Evolutionary conservation across 805 yeast species (phyloP), one percentile per base, ranked within the genome.

Genomic region (Barnettozyma pratensis): DNA sequence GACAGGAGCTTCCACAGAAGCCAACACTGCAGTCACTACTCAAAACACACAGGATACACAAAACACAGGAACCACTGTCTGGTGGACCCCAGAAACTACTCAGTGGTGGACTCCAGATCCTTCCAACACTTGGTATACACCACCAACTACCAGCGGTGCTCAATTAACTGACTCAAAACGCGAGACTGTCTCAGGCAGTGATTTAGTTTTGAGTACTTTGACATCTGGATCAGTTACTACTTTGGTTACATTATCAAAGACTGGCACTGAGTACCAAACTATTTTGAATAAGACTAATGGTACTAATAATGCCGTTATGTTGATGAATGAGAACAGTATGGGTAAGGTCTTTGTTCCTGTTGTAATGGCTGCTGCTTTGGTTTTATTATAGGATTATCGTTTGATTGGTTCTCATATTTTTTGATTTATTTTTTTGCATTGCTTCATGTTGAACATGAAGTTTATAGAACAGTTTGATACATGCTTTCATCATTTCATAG

Each of bases 31-130:
- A 31, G 11, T 8, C 8, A 11, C 34, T 31, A 31, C 34, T 8
- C 34, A 31, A 31, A 11, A 8, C 11, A 31, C 34, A 31, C 34
- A 31, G 11, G 34, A 8, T 31, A 31, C 34, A 31, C 34, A 31
- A 31, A 11, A 8, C 11, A 31, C 34, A 31, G 11, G 11, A 31
- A 39, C 52, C 8, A 49, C 54, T 4, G 47, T 44, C 2, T 49
- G 53, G 53, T 49, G 50, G 53, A 46, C 53, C 8, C 50, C 50
- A 10, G 37, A 38, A 8, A 42, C 48, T 1, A 48, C 48, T 12
- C 41, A 42, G 2, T 51, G 54, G 54, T 51, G 54, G 54, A 49
- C 52, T 5, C 51, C 51, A 27, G 38, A 36, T 36, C 26, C 41
- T 9, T 42, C 45, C 35, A 30, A 26, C 26, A 44, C 41, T 29